Conservation (phyloP, 1,139 yeast species). For the Geotrichum carabidarum region DNA sequence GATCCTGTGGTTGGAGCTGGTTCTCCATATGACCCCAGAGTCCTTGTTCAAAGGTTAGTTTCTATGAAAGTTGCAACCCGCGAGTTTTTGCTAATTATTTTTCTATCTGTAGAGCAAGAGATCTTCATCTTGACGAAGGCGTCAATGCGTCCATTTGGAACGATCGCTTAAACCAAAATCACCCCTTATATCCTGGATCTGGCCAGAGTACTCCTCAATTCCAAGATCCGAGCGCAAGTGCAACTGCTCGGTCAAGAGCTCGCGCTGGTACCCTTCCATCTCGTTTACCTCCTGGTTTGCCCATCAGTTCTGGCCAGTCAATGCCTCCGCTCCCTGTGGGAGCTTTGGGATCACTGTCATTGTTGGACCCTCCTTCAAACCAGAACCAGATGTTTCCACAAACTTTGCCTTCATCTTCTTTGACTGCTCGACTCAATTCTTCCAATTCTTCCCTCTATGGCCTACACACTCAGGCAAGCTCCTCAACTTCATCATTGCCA, state of each 20-base stretch:
- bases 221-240: not conserved
- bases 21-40: slow-evolving; percentile 17
- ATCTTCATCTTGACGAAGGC: slow-evolving; percentile 10
- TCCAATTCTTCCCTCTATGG: slow-evolving; percentile 6
- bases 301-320: slow-evolving; percentile 13
- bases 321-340: slow-evolving; percentile 27
- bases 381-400: slow-evolving; percentile 18
- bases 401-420: slow-evolving; percentile 18
- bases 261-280: slow-evolving; percentile 46
- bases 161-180: slow-evolving; percentile 14
- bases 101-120: slow-evolving; percentile 12
- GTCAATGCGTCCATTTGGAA: slow-evolving; percentile 13
- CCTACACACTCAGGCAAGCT: slow-evolving; percentile 16
- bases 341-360: slow-evolving; percentile 34
- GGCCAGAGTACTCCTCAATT: slow-evolving; percentile 3
- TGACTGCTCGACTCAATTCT: slow-evolving; percentile 8
- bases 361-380: slow-evolving; percentile 29
- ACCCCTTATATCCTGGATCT: not conserved
- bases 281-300: slow-evolving; percentile 35
- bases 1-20: slow-evolving; percentile 20
- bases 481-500: slow-evolving; percentile 19
- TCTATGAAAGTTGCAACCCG: not conserved
- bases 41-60: slow-evolving; percentile 8
- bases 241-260: slow-evolving; percentile 29
- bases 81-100: not conserved